Conservation (phyloP, 345 rosid genomes). For the Atalantia buxifolia region DNA sequence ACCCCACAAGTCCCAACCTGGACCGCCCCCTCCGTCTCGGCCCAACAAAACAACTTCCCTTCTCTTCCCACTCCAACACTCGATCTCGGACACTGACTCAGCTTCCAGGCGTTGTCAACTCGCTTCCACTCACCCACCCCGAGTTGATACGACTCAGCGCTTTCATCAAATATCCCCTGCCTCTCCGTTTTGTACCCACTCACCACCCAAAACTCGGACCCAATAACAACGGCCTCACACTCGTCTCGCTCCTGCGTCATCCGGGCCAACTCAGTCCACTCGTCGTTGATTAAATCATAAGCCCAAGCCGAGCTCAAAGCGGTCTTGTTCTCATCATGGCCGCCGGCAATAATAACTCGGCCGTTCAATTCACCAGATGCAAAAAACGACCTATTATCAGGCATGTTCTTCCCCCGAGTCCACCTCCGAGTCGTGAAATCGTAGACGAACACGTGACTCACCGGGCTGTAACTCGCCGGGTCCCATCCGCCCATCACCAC, state of each 20-base stretch:
- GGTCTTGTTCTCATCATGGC: conserved; percentile 47
- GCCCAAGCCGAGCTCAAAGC: conserved; percentile 38
- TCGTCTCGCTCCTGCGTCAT: conserved; percentile 51
- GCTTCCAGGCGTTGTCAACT: conserved; percentile 33
- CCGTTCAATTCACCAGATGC: conserved; percentile 30
- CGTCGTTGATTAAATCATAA: conserved; percentile 29
- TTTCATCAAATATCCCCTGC: conserved; percentile 39
- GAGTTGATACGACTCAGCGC: conserved; percentile 28
- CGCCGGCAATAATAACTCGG: conserved; percentile 33
- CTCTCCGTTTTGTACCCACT: conserved; percentile 43
- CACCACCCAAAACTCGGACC: conserved; percentile 45
- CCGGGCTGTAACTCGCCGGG: conserved; percentile 36
- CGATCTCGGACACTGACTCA: conserved; percentile 30
- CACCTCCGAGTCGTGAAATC: conserved; percentile 45
- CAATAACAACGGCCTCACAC: conserved; percentile 40
- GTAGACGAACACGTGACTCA: conserved; percentile 37
- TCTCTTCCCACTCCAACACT: conserved; percentile 10
- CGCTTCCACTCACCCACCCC: conserved; percentile 35
- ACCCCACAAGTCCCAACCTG: conserved; percentile 31
- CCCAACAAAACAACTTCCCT: conserved; percentile 16
- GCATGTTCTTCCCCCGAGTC: conserved; percentile 40
- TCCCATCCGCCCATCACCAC: conserved; percentile 54
- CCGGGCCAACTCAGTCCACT: conserved; percentile 35
- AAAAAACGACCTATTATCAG: conserved; percentile 43
- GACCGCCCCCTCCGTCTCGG: conserved; percentile 2